Evolutionary conservation across 116 monocot species (phyloP).

Genomic region (Trichopus zeylanicus): DNA sequence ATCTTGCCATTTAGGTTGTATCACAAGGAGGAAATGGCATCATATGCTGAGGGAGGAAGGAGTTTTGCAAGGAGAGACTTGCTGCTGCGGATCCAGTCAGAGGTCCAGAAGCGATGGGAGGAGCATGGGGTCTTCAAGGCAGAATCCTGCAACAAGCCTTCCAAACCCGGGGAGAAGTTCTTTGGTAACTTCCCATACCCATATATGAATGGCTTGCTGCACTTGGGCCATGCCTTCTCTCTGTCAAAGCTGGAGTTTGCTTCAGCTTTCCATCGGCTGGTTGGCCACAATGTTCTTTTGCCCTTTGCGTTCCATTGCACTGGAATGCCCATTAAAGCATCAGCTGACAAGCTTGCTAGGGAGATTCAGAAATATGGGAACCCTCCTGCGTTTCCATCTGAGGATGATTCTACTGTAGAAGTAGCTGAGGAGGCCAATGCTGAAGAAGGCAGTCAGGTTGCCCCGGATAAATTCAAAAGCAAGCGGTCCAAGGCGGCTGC

Average conservation of each 20-base stretch:
- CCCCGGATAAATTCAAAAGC: conserved; percentile 82
- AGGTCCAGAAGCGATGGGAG: conserved; percentile 67
- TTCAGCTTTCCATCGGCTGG: conserved; percentile 63
- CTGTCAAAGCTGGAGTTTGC: conserved; percentile 89
- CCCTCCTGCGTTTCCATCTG: conserved; percentile 66
- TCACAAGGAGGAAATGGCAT: conserved; percentile 9
- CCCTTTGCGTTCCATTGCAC: conserved; percentile 96
- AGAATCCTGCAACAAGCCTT: conserved; percentile 26
- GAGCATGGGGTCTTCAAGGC: conserved; percentile 53
- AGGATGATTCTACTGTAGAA: conserved; percentile 11
- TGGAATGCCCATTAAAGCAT: conserved; percentile 96
- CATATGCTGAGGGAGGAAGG: conserved; percentile 26
- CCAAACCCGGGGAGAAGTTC: conserved; percentile 27
- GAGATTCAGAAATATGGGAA: conserved; percentile 60
- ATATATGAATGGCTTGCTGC: conserved; percentile 88
- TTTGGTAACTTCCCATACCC: conserved; percentile 97
- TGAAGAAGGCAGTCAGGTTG: conserved; percentile 15
- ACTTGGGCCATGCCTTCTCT: conserved; percentile 81
- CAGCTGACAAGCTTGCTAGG: conserved; percentile 78
- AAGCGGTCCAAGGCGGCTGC: conserved; percentile 80
- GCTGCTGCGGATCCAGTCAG: conserved; percentile 50
- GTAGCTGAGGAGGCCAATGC: conserved; percentile 18
- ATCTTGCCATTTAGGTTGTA: no score
- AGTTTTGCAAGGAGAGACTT: conserved; percentile 73
- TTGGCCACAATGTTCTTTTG: conserved; percentile 69